Evolutionary conservation across 768 basidiomycete species (phyloP), one percentile per base, ranked within the genome.

Genomic region (Termitomyces heimii): DNA sequence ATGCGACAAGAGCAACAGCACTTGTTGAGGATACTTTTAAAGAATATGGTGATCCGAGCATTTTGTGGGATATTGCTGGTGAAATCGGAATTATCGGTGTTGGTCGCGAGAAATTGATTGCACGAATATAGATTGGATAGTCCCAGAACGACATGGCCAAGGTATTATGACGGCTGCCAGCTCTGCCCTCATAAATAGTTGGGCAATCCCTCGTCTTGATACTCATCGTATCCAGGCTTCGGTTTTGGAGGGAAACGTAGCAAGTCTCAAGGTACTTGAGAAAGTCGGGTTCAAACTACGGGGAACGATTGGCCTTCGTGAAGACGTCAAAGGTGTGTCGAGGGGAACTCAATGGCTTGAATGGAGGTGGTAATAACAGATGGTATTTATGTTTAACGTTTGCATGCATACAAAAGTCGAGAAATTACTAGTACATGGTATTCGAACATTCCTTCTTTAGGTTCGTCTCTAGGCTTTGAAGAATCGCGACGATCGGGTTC

Each of bases 11-110:
- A 52, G 39, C 35, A 22, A 26, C 32, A 24, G 65, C 73, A 13
- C 60, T 65, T n/a, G 64, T 66, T 42, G 73, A 71, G 59, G 82
- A 84, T 63, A 58, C 64, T 7, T 58, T 54, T 13, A 73, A 70
- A 51, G 55, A 54, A 16, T 57, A 65, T 12, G 81, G 81, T 5
- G 79, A 83, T 62, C 73, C 77, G 3, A 66, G 65, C 24, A 81
- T 82, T 48, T 61, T 78, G 20, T 83, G 79, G 79, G 68, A 68
- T 16, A 68, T 84, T 51, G 83, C 79, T 61, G 73, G 83, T 82
- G 66, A n/a, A n/a, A n/a, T n/a, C n/a, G n/a, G n/a, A n/a, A n/a
- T n/a, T n/a, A 14, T 44, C 13, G n/a, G 18, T 34, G 29, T 9
- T 9, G 20, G 47, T 18, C n/a, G 13, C 16, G 31, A 18, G 31